phyloP scores from a whole-genome alignment of 2,329 filamentous ascomycete species.

The Epichloe baconii region DNA sequence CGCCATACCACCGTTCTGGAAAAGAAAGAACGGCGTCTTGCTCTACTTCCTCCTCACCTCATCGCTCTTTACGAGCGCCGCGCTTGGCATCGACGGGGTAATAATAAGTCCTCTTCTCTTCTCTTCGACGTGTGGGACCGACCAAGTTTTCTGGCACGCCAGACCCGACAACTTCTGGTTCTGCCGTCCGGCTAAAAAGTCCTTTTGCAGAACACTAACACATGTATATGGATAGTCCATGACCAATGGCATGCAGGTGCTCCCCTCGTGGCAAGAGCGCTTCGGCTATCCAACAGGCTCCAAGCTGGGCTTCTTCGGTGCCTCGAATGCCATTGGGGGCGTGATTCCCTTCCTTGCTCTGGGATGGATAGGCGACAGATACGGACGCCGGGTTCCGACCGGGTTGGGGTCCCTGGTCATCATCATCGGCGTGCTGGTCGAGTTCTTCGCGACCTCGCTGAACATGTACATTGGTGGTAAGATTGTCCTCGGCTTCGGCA shows the following conservation, averaged over 20 bases:
- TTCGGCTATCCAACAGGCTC: slow-evolving; percentile 26
- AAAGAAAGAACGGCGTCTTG: slow-evolving; percentile 27
- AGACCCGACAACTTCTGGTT: neutral
- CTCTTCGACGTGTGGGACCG: neutral
- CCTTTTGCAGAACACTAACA: neutral
- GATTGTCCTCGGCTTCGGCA: slow-evolving; percentile 23
- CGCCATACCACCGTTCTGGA: slow-evolving; percentile 20
- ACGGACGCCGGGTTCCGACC: slow-evolving; percentile 22
- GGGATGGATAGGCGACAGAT: slow-evolving; percentile 22
- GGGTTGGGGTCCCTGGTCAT: slow-evolving; percentile 26
- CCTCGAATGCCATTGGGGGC: slow-evolving; percentile 26
- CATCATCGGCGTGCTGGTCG: slow-evolving; percentile 22
- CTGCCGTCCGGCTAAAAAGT: neutral
- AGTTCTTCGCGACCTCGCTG: slow-evolving; percentile 22
- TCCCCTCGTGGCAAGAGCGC: slow-evolving; percentile 23
- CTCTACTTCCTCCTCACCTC: slow-evolving; percentile 30
- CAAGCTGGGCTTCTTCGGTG: slow-evolving; percentile 25
- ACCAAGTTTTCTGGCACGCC: neutral
- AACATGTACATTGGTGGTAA: slow-evolving; percentile 26
- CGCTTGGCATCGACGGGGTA: slow-evolving; percentile 29
- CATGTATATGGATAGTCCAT: slow-evolving; percentile 15
- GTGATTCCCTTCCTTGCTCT: slow-evolving; percentile 24
- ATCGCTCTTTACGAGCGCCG: slow-evolving; percentile 27
- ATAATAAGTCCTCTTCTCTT: slow-evolving; percentile 6
- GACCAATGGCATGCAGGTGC: slow-evolving; percentile 27